Percentiles rank a stretch among this genome's conserved stretches.
Conservation (phyloP, 2,329 filamentous ascomycete genomes). For the Colletotrichum sp. region DNA sequence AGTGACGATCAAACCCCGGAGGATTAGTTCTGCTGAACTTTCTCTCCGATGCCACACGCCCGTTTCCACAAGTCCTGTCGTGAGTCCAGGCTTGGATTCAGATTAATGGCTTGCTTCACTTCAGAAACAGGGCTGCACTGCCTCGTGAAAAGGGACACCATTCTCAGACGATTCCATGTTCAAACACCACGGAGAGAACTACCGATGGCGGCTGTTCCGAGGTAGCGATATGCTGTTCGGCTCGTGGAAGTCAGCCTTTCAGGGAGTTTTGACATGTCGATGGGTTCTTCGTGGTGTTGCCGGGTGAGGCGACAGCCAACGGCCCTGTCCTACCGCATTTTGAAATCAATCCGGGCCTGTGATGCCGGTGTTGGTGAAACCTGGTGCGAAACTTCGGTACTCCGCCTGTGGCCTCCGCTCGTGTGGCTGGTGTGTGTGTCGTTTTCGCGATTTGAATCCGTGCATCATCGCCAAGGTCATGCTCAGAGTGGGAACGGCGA, state of each 20-base stretch:
- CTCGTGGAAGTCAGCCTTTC: not conserved
- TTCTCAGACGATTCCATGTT: not conserved
- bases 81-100: not conserved
- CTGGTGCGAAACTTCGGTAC: slow-evolving; percentile 7
- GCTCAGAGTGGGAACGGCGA: not conserved
- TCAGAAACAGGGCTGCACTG: not conserved
- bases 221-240: not conserved
- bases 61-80: not conserved
- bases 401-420: not conserved
- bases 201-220: not conserved
- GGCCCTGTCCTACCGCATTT: not conserved
- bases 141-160: not conserved
- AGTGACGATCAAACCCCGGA: not conserved
- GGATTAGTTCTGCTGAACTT: not conserved
- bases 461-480: not conserved
- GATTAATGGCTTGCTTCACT: not conserved
- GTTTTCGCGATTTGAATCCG: not conserved
- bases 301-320: not conserved
- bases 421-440: not conserved
- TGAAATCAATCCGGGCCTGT: not conserved
- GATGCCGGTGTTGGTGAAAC: slow-evolving; percentile 8
- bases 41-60: not conserved
- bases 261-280: not conserved
- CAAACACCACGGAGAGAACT: not conserved
- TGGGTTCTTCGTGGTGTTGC: not conserved